Evolutionary conservation across 768 basidiomycete species (phyloP).

Genomic region (Russula sp.): DNA sequence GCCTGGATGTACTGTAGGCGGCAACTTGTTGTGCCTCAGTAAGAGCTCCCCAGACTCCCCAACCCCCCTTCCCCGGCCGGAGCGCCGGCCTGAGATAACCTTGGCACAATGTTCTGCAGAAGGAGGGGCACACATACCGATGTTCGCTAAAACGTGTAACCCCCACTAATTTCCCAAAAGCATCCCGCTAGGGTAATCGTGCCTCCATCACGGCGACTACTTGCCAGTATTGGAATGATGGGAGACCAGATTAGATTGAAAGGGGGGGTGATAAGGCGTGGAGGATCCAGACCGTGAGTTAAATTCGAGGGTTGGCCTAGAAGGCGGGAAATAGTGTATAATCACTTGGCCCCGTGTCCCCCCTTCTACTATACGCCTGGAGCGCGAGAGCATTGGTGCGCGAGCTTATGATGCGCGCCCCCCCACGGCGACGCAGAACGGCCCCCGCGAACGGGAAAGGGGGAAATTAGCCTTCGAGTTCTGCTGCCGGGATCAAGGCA

Average conservation of each 20-base stretch:
- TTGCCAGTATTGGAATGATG: conserved; percentile 13
- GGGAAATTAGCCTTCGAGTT: conserved; percentile 8
- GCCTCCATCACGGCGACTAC: conserved; percentile 10
- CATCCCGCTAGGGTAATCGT: conserved; percentile 15
- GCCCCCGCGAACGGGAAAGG: no score
- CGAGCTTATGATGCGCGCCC: neutral
- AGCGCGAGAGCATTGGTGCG: neutral
- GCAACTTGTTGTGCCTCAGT: conserved; percentile 1
- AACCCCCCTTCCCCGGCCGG: neutral
- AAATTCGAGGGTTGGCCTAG: neutral
- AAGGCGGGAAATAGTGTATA: neutral
- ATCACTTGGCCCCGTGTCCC: conserved; percentile 1
- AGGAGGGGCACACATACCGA: neutral
- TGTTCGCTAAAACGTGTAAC: conserved; percentile 11
- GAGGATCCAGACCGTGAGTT: neutral
- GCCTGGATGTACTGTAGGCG: neutral
- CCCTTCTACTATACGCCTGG: neutral
- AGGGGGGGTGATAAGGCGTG: neutral
- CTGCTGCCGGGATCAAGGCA: neutral
- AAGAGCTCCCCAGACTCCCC: neutral
- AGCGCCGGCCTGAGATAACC: conserved; percentile 10
- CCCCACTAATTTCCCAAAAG: conserved; percentile 5
- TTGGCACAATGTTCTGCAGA: neutral
- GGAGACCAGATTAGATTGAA: conserved; percentile 11
- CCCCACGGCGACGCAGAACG: neutral